Conservation (phyloP, 495 filamentous ascomycete species). For the Xylaria acuta region DNA sequence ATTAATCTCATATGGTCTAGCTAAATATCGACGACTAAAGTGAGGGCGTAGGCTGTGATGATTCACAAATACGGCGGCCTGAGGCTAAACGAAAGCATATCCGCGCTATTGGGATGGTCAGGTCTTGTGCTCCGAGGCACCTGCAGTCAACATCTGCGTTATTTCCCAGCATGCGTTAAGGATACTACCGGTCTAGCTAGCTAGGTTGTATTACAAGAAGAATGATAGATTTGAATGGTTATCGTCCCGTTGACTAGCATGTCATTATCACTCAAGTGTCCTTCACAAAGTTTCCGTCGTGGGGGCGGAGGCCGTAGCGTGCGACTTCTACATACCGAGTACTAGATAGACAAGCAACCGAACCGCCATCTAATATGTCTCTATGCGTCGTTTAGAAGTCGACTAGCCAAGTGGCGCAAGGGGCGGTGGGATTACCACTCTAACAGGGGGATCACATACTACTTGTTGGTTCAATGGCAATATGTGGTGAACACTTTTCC, state of each 20-base stretch:
- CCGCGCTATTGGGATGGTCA: background rate
- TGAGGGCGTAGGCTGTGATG: background rate
- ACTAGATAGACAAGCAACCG: background rate
- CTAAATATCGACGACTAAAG: background rate
- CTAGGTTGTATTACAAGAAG: background rate
- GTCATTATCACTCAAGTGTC: background rate
- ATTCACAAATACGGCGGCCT: background rate
- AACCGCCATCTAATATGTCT: background rate
- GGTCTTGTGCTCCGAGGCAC: background rate
- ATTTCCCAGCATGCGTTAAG: background rate
- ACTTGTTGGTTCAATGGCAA: background rate
- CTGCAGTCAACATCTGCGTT: background rate
- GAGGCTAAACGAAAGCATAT: background rate
- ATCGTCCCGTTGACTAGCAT: background rate
- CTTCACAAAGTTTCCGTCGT: background rate
- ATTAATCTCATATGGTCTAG: background rate
- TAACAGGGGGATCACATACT: background rate
- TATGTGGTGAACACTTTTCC: background rate
- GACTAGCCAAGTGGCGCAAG: background rate
- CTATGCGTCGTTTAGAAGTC: background rate
- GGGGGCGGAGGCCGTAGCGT: background rate
- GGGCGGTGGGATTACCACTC: background rate
- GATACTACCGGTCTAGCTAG: background rate
- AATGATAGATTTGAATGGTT: background rate
- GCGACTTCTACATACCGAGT: background rate